A percentile compares a stretch with the other conserved stretches of the same genome.
Conservation (phyloP, 371 early-diverging fungal genomes). For the Blastocladiella emersonii region DNA sequence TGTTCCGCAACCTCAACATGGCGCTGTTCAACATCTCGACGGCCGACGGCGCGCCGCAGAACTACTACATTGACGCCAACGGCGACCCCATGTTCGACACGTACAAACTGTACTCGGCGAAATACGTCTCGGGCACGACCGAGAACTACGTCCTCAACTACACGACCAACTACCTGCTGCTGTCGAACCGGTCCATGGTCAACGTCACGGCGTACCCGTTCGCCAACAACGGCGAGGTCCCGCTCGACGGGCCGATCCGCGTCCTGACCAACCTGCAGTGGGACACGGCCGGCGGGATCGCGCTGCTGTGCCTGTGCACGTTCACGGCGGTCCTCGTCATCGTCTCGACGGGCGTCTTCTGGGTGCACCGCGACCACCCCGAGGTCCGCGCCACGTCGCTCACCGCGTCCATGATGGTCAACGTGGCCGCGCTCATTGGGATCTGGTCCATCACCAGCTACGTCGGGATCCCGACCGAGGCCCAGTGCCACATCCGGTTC, state of each 20-base stretch:
- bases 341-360: background rate
- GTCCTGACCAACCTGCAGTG: background rate
- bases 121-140: background rate
- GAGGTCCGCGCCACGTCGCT: background rate
- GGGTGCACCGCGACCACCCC: background rate
- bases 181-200: no score
- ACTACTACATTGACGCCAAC: background rate
- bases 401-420: background rate
- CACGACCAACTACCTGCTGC: background rate
- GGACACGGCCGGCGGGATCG: background rate
- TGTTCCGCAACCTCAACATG: no score
- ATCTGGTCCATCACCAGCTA: no score
- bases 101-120: background rate
- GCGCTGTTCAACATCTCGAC: background rate
- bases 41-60: background rate
- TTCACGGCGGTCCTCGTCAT: background rate
- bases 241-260: background rate
- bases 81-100: background rate
- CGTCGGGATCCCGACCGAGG: no score
- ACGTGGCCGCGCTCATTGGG: background rate
- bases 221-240: background rate
- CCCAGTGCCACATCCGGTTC: background rate
- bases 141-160: background rate
- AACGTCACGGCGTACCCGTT: no score
- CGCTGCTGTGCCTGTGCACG: background rate